Conservation (phyloP, 306 rosid species). For the Styphnolobium japonicum region DNA sequence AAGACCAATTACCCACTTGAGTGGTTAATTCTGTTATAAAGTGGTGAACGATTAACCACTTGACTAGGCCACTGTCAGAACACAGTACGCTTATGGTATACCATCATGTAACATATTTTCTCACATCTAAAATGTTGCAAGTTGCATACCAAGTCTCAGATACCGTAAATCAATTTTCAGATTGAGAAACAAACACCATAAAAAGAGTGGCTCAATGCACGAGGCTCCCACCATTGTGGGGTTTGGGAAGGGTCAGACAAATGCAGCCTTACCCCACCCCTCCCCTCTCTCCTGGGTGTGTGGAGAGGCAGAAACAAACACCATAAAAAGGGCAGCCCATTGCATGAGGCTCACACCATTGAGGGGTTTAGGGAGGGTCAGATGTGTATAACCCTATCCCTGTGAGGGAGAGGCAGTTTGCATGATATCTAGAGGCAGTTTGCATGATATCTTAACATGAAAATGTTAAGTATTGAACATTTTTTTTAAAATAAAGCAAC, state of each 20-base stretch:
- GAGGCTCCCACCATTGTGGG: neutral
- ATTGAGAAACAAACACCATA: neutral
- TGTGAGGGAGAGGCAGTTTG: neutral
- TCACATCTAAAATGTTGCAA: neutral
- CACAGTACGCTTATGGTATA: neutral
- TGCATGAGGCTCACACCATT: neutral
- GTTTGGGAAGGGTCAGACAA: neutral
- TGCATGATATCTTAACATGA: conserved; percentile 10
- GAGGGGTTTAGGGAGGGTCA: neutral
- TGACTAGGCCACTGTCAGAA: neutral
- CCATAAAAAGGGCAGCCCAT: neutral
- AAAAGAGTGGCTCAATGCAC: neutral
- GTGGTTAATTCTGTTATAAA: neutral
- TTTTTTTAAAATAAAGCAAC: neutral
- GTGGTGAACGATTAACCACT: neutral
- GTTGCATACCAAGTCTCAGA: conserved; percentile 19
- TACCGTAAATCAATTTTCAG: neutral
- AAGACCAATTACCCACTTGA: neutral
- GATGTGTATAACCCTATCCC: neutral
- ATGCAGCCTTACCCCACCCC: neutral
- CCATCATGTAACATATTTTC: conserved; percentile 3
- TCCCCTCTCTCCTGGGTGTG: too few species aligned
- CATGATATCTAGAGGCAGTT: too few species aligned
- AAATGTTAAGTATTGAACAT: neutral
- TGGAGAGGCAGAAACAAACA: neutral